Conservation (phyloP, 192 early-diverging fungal species). For the Backusella mclennaniae region DNA sequence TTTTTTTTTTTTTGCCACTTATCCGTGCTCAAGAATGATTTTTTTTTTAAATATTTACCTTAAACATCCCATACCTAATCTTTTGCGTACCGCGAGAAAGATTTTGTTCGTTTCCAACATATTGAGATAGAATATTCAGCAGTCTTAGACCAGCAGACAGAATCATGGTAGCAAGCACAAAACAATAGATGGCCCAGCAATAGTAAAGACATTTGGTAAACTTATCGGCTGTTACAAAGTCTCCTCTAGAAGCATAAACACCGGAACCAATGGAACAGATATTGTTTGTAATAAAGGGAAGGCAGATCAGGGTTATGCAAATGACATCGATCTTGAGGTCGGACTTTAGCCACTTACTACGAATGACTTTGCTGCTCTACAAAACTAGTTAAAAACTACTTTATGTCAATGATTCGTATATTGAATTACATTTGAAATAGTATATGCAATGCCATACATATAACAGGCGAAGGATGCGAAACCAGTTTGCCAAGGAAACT, state of each 20-base stretch:
- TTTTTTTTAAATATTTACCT: constrained; percentile 11
- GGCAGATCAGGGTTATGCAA: neutral
- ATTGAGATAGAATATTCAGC: neutral
- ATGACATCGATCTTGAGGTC: constrained; percentile 1
- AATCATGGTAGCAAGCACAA: neutral
- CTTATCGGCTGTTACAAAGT: constrained; percentile 7
- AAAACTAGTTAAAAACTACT: neutral
- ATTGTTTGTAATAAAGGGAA: constrained; percentile 35
- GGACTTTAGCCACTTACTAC: constrained; percentile 15
- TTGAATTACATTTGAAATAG: constrained; percentile 25
- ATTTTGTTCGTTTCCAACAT: neutral
- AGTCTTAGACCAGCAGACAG: constrained; percentile 17
- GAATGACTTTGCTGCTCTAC: constrained; percentile 19
- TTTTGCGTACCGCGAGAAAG: neutral
- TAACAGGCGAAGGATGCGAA: constrained; percentile 21
- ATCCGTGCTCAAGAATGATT: neutral
- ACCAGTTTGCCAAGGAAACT: constrained; percentile 35
- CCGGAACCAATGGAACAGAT: constrained; percentile 20
- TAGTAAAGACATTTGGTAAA: constrained; percentile 20
- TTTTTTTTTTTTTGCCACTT: no score
- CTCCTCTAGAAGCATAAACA: constrained; percentile 15
- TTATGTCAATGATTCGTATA: neutral
- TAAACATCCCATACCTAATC: constrained; percentile 19
- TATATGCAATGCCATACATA: constrained; percentile 26
- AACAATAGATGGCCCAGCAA: constrained; percentile 31